Conservation (phyloP, 192 early-diverging fungal genomes). For the Gamsiella multidivaricata region DNA sequence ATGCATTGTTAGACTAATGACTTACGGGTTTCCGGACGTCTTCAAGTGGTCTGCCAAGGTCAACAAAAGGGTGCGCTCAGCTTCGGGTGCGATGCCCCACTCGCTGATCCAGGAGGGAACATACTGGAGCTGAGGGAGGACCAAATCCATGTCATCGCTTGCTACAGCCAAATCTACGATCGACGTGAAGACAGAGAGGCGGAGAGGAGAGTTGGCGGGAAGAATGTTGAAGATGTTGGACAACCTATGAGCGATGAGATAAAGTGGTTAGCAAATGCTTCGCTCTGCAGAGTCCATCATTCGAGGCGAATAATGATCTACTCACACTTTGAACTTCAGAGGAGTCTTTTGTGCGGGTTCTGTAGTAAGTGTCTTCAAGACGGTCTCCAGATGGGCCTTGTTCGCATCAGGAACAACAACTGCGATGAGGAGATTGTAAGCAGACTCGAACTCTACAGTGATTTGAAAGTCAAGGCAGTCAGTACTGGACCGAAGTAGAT, state of each 20-base stretch:
- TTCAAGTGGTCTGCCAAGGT: constrained; percentile 71
- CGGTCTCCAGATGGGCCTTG: constrained; percentile 49
- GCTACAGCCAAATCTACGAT: constrained; percentile 83
- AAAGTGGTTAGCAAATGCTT: too few relatives aligned
- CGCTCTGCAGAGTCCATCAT: too few relatives aligned
- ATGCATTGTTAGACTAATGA: too few relatives aligned
- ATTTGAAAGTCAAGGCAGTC: background rate
- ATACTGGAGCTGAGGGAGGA: constrained; percentile 71
- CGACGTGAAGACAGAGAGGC: constrained; percentile 75
- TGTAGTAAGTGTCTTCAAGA: constrained; percentile 63
- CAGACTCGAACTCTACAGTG: constrained; percentile 67
- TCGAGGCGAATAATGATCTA: background rate
- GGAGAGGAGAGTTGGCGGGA: constrained; percentile 62
- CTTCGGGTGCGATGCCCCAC: constrained; percentile 72
- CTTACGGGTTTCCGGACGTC: constrained; percentile 68
- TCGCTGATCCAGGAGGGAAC: constrained; percentile 73
- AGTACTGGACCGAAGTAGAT: too few relatives aligned
- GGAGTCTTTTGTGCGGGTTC: constrained; percentile 61
- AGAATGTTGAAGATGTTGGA: constrained; percentile 82
- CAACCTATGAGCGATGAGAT: background rate
- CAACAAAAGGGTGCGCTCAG: constrained; percentile 71
- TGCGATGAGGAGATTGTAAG: constrained; percentile 76
- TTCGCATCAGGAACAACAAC: constrained; percentile 60
- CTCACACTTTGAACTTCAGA: constrained; percentile 74
- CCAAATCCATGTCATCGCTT: constrained; percentile 72